These are phyloP conservation scores for Schizothecium vesticola DNA, from an alignment of 495 filamentous ascomycete species.

Conservation along the genomic window DNA sequence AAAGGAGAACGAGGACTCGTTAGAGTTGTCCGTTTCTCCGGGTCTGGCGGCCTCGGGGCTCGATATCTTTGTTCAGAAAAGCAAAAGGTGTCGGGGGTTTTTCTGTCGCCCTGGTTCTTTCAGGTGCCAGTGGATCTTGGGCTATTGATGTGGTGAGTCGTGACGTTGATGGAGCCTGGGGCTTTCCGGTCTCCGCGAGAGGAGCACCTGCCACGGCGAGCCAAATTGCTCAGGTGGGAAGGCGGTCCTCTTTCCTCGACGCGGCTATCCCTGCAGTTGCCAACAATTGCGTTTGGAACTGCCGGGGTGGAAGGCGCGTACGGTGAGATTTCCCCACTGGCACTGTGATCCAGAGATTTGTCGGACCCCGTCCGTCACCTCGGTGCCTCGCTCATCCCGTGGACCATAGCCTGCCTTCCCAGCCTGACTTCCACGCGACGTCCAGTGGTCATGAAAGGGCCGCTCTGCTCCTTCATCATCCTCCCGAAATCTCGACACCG, in stretches of 20 bases:
- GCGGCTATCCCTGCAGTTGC: conserved; percentile 9
- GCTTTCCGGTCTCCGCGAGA: conserved; percentile 26
- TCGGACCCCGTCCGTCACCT: neutral
- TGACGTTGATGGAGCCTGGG: conserved; percentile 19
- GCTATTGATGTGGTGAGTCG: neutral
- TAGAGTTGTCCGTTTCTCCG: no score
- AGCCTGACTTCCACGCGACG: neutral
- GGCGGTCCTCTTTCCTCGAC: conserved; percentile 7
- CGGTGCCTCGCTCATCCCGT: neutral
- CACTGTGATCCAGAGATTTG: neutral
- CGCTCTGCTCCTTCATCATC: no score
- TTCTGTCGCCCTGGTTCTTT: no score
- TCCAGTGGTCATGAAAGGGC: no score
- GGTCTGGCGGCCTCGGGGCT: no score
- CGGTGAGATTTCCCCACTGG: neutral
- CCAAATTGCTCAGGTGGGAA: conserved; percentile 23
- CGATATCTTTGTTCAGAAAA: neutral
- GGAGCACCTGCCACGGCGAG: conserved; percentile 15
- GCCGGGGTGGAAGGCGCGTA: conserved; percentile 3
- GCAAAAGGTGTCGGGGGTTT: neutral
- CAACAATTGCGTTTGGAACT: neutral
- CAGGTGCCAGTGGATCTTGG: neutral
- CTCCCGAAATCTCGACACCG: neutral
- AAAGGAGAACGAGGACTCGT: no score
- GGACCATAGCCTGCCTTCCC: no score